These are phyloP conservation scores for Eucalyptus sp. DNA, from an alignment of 345 rosid species.

Conservation along the genomic window DNA sequence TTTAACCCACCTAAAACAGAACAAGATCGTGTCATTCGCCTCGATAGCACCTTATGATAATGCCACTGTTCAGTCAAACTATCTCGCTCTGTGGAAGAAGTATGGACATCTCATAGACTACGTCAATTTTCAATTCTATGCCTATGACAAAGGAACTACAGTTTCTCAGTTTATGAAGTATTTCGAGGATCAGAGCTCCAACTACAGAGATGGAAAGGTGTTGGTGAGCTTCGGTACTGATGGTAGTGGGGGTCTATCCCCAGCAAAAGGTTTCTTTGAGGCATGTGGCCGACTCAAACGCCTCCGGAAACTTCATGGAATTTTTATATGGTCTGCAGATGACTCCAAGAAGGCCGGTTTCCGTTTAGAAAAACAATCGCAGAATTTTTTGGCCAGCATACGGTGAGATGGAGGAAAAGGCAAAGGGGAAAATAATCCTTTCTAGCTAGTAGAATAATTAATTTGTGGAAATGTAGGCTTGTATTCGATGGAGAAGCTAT, in stretches of 20 bases:
- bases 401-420: not conserved
- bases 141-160: constrained; percentile 26
- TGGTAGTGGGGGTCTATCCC: constrained; percentile 30
- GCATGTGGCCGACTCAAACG: constrained; percentile 22
- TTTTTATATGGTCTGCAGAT: constrained; percentile 51
- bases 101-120: constrained; percentile 49
- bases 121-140: constrained; percentile 52
- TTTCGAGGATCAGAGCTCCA: constrained; percentile 17
- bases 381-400: constrained; percentile 9
- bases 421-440: not conserved
- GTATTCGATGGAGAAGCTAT: not conserved
- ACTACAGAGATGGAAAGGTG: constrained; percentile 30
- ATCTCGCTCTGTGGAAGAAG: constrained; percentile 41
- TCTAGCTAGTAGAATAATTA: not conserved
- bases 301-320: constrained; percentile 32
- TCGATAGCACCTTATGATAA: constrained; percentile 49
- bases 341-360: constrained; percentile 38
- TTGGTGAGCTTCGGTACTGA: constrained; percentile 37
- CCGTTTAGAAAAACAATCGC: constrained; percentile 20
- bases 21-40: constrained; percentile 16
- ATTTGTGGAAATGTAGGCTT: not conserved
- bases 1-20: constrained; percentile 13
- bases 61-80: constrained; percentile 25
- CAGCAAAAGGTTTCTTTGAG: constrained; percentile 28
- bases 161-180: constrained; percentile 23